phyloP scores from a whole-genome alignment of 345 rosid genomes.

The Lumnitzera racemosa region DNA sequence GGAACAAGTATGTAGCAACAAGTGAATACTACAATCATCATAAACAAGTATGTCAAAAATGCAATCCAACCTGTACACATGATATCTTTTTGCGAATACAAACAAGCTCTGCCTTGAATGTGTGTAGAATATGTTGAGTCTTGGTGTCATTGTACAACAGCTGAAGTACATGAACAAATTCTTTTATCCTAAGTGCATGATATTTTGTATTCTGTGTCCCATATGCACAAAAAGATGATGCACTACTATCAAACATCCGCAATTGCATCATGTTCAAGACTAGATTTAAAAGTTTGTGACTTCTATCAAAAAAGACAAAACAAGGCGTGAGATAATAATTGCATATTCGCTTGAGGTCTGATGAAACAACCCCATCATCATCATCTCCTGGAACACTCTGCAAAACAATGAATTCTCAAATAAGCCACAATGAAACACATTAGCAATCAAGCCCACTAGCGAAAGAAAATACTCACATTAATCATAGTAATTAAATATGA shows the following conservation, averaged over 20 bases:
- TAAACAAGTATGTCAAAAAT: background rate
- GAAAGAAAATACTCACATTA: slow-evolving; percentile 34
- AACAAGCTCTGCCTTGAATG: slow-evolving; percentile 37
- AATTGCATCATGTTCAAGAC: slow-evolving; percentile 36
- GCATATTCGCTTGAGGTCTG: slow-evolving; percentile 15
- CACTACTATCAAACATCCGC: slow-evolving; percentile 26
- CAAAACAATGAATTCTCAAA: slow-evolving; percentile 11
- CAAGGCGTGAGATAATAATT: slow-evolving; percentile 51
- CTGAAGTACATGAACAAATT: slow-evolving; percentile 43
- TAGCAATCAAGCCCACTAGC: slow-evolving; percentile 1
- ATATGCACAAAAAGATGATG: slow-evolving; percentile 14
- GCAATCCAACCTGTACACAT: slow-evolving; percentile 45
- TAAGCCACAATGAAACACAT: background rate
- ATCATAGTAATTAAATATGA: slow-evolving; percentile 49
- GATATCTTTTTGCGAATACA: slow-evolving; percentile 27
- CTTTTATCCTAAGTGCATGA: slow-evolving; percentile 25
- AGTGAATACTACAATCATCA: background rate
- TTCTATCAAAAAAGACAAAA: slow-evolving; percentile 51
- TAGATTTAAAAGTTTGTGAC: slow-evolving; percentile 36
- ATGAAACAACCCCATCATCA: slow-evolving; percentile 15
- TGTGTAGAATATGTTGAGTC: slow-evolving; percentile 29
- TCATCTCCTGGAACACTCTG: slow-evolving; percentile 48
- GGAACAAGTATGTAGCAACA: no score
- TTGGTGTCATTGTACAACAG: slow-evolving; percentile 48
- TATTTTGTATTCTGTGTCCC: slow-evolving; percentile 12